Conservation (phyloP, 352 stramenopile genomes). For the Globisporangium canariense region DNA sequence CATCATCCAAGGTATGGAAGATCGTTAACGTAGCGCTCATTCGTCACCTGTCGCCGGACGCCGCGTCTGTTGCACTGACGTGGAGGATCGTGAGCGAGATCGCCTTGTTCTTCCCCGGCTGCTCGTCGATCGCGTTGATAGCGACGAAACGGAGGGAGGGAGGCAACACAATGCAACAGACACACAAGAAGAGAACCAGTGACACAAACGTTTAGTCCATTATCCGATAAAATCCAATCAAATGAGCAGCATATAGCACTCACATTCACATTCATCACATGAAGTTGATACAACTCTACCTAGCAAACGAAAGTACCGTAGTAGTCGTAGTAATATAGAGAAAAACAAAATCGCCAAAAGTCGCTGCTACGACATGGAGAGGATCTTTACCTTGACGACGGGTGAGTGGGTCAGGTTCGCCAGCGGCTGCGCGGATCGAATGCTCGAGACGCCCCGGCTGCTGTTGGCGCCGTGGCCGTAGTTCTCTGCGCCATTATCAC, state of each 20-base stretch:
- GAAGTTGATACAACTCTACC: constrained; percentile 3
- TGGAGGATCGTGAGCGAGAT: constrained; percentile 33
- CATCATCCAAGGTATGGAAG: neutral
- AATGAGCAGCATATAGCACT: neutral
- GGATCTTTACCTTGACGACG: constrained; percentile 31
- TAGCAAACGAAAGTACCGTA: neutral
- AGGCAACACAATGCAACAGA: neutral
- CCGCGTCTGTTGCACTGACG: constrained; percentile 26
- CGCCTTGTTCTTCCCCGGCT: constrained; percentile 13
- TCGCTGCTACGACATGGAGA: constrained; percentile 17
- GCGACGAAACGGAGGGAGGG: neutral
- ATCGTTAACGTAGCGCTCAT: neutral
- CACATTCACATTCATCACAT: neutral
- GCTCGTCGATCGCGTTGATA: neutral
- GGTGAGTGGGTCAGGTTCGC: constrained; percentile 18
- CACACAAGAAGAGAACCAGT: neutral
- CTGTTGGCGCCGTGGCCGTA: constrained; percentile 2
- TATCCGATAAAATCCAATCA: constrained; percentile 5
- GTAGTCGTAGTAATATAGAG: neutral
- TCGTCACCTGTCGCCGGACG: constrained; percentile 28
- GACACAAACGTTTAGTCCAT: constrained; percentile 6
- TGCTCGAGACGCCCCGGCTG: constrained; percentile 14
- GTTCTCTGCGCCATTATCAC: constrained; percentile 17
- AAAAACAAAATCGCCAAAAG: neutral
- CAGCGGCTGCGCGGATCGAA: constrained; percentile 24